Base-by-base conservation (phyloP, 805 yeast species). In the Pichia scutulata region DNA sequence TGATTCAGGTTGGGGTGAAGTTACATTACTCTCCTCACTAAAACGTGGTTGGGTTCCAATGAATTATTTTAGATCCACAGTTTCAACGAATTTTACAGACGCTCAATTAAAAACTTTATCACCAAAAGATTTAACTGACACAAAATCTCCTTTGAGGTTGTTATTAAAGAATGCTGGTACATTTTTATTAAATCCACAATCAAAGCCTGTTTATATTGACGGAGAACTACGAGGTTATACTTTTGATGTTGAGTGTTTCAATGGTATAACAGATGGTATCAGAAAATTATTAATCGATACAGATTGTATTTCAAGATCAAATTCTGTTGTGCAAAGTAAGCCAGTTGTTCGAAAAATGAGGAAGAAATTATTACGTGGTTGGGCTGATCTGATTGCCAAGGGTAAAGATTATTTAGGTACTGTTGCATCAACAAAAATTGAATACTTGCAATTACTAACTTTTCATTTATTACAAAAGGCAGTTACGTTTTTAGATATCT, bases 1-100 rank as follows among this genome's bases (percentile, higher is more conserved):
- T 63, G 83, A 82, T 49, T 81, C 89, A 21, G 95, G 93, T 0
- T 86, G 95, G 95, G 92, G 90, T 52, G 95, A 86, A 63, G 93
- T 86, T 2, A 86, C 90, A 0, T 60, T 85, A 39, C 66, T 86
- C 9, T 81, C 79, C 50, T 71, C 81, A 14, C 69, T 82, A 47
- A 74, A 75, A 57, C 69, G 89, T 54, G 95, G 95, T 18, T 86
- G 95, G 95, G 87, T 86, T 18, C 95, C 95, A 3, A 82, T 86
- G 75, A 86, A 86, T 61, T 86, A 84, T 66, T 86, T 86, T 59
- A 68, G 81, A 6, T 73, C 70, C 14, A 65, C 71, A 7, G 50
- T 69, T 24, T 30, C 52, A 16, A 58, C 58, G 42, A 60, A 52
- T 41, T 28, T 52, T 43, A 57, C 48, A 19, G 58, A 55, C 51